These are phyloP conservation scores for Stemphylium vesicarium DNA, from an alignment of 2,329 filamentous ascomycete genomes.

Conservation along the genomic window DNA sequence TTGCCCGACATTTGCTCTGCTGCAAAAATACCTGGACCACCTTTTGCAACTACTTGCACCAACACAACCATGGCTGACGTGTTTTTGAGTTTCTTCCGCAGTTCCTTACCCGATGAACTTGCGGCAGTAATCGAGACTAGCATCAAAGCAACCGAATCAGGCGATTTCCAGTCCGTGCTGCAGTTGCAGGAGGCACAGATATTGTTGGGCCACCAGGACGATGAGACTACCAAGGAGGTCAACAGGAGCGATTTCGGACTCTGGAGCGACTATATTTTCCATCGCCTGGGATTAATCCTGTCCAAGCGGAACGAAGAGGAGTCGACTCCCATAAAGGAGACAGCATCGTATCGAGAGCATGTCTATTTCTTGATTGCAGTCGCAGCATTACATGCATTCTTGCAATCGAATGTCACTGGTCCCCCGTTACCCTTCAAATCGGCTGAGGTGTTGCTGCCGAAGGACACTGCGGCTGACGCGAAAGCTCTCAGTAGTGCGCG, in stretches of 20 bases:
- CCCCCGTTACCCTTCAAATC: conserved; percentile 72
- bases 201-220: conserved; percentile 50
- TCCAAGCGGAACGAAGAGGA: conserved; percentile 37
- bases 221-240: conserved; percentile 40
- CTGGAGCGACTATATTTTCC: conserved; percentile 57
- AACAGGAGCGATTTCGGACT: conserved; percentile 41
- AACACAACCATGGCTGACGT: conserved; percentile 51
- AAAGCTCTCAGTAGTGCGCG: conserved; percentile 48
- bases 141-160: conserved; percentile 50
- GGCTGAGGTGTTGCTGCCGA: conserved; percentile 58
- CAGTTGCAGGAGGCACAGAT: conserved; percentile 48
- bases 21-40: not conserved
- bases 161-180: conserved; percentile 52
- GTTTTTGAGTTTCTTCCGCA: conserved; percentile 50
- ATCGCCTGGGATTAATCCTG: conserved; percentile 50
- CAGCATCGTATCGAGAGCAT: conserved; percentile 49
- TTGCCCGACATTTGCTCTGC: not conserved
- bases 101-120: conserved; percentile 52
- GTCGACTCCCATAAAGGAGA: conserved; percentile 34
- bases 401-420: conserved; percentile 88
- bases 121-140: conserved; percentile 45
- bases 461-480: conserved; percentile 50
- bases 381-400: conserved; percentile 75
- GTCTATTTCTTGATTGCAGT: conserved; percentile 65
- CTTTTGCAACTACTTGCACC: not conserved